Evolutionary conservation across 495 filamentous ascomycete species (phyloP), one percentile per base, ranked within the genome.

Genomic region (Cercophora newfieldiana): DNA sequence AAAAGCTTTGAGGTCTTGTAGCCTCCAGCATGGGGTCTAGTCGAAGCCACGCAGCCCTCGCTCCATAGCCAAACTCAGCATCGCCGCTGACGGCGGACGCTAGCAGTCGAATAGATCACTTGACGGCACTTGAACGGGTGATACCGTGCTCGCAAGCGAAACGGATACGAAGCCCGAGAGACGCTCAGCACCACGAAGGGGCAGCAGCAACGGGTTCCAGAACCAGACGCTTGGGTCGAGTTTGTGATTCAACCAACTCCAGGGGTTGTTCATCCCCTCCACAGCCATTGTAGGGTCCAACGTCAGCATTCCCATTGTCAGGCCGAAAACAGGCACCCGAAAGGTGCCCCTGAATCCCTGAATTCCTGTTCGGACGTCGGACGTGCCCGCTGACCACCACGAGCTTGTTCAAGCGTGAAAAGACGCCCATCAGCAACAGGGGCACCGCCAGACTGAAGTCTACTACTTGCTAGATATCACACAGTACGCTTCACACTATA

Each of bases 1-100:
- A 72, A 73, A 57, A 82, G 78, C 24, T 85, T 86, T 68, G 78
- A 75, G 49, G 69, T 77, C 68, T 67, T 84, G 30, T 63, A 56
- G 21, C 5, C 12, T 22, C 21, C 1, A 25, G 33, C 16, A 2
- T 28, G 54, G 21, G 18, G 25, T 30, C 30, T 28, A 14, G 3
- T 26, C 2, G 18, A 30, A 30, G 54, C 29, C 7, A 26, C 44
- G 16, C 37, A 3, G 22, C 37, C 12, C 30, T 16, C 37, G 37
- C 37, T 44, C 18, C 37, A 44, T 44, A 14, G 37, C 37, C 12
- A 44, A 44, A 44, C 2, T 16, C 37, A 44, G 37, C 37, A 44
- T 44, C 10, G 10, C 12, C 12, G 37, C 37, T 16, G 37, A 44
- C 18, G 37, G 37, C 12, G 12, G 37, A 44, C 37, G 37, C 37